Evolutionary conservation across 495 filamentous ascomycete genomes (phyloP), one percentile per base, ranked within the genome.

Genomic region (Tuber magnatum): DNA sequence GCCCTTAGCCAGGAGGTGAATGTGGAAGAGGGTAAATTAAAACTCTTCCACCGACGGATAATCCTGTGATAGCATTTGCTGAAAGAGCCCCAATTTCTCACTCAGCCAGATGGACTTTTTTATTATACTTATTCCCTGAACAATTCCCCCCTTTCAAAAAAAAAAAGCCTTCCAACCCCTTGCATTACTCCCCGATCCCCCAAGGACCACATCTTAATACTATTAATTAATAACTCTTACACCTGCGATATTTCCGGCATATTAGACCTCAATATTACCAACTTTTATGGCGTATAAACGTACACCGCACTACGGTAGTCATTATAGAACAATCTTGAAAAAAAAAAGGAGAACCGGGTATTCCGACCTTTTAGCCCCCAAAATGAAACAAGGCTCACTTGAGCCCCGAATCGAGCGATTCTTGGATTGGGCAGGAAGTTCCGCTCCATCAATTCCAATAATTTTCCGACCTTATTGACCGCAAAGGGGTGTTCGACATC

Each of bases 401-500:
- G 51, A 12, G n/a, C 56, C 56, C 14, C 16, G 14, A 18, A 28
- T 14, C 28, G 56, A 65, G 28, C 56, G 28, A 65, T 65, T 35
- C n/a, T 35, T 20, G 28, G 28, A 61, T 61, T 32, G n/a, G n/a
- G n/a, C n/a, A 61, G 12, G 51, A 61, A 61, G n/a, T 16, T 61
- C 12, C 16, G n/a, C 4, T 61, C 28, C 28, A 16, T 35, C 28
- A 16, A 35, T 65, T 18, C 56, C 28, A 28, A 9, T 35, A 28
- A 32, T 35, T 65, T 32, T 65, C 56, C 14, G 56, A 35, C 18
- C 4, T 65, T 65, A 65, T 65, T 65, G 56, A 65, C 56, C 56
- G 56, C 28, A 65, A 65, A 65, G 56, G 56, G 56, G 56, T n/a
- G 28, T 4, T 65, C 24, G 51, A 56, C 69, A 43, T 74, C 75